phyloP scores from a whole-genome alignment of 345 rosid genomes.

The Salix brachista region DNA sequence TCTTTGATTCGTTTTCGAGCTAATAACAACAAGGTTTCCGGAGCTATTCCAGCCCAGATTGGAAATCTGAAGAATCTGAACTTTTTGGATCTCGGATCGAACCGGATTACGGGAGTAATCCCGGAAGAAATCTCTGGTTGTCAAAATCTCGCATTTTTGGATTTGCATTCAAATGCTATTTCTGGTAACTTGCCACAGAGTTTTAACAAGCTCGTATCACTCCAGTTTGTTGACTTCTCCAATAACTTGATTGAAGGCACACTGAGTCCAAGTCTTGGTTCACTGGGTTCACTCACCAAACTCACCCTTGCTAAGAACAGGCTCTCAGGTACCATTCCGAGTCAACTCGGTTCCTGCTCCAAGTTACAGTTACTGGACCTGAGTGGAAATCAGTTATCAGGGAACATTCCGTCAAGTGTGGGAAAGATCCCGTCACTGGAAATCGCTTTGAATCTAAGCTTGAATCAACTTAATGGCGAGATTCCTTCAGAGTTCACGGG shows the following conservation, averaged over 20 bases:
- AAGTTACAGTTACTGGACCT: slow-evolving; percentile 74
- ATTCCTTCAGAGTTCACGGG: slow-evolving; percentile 57
- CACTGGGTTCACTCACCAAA: slow-evolving; percentile 59
- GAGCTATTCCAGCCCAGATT: slow-evolving; percentile 51
- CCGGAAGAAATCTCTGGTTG: slow-evolving; percentile 62
- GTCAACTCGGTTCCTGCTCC: slow-evolving; percentile 56
- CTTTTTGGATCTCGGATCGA: slow-evolving; percentile 70
- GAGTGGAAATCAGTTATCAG: slow-evolving; percentile 56
- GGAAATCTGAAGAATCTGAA: slow-evolving; percentile 56
- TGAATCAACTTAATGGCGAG: slow-evolving; percentile 52
- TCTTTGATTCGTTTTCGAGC: slow-evolving; percentile 67
- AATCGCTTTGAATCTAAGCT: slow-evolving; percentile 79
- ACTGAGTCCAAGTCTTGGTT: slow-evolving; percentile 54
- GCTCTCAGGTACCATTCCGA: slow-evolving; percentile 63
- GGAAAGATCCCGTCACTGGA: slow-evolving; percentile 66
- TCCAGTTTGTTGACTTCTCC: slow-evolving; percentile 65
- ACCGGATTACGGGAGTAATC: slow-evolving; percentile 54
- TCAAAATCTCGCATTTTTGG: slow-evolving; percentile 62
- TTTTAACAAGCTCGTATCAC: slow-evolving; percentile 40
- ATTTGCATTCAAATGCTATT: slow-evolving; percentile 71
- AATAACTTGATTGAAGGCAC: slow-evolving; percentile 53
- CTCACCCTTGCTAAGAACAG: slow-evolving; percentile 59
- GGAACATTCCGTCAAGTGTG: slow-evolving; percentile 56
- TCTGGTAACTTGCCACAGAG: slow-evolving; percentile 56
- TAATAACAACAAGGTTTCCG: slow-evolving; percentile 49